These are phyloP conservation scores for Thraustotheca clavata DNA, from an alignment of 352 stramenopile species.

Conservation along the genomic window DNA sequence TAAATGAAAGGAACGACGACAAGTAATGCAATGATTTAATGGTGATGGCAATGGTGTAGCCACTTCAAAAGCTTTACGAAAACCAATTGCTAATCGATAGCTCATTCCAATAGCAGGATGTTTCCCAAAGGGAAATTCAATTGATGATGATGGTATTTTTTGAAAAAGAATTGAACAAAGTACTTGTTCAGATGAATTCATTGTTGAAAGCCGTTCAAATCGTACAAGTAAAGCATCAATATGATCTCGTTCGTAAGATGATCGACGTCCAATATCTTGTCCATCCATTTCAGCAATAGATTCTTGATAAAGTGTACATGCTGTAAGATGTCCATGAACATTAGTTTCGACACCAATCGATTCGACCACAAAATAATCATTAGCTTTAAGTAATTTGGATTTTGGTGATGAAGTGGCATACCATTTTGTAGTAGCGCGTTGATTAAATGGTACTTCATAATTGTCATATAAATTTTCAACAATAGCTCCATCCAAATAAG, in stretches of 20 bases:
- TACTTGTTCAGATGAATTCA: background rate
- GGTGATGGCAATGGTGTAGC: background rate
- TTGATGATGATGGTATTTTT: background rate
- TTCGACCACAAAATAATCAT: conserved; percentile 9
- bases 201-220: too few relatives aligned
- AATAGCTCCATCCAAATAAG: background rate
- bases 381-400: background rate
- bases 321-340: background rate
- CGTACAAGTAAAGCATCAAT: conserved; percentile 1
- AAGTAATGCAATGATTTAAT: background rate
- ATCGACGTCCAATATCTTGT: background rate
- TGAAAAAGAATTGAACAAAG: background rate
- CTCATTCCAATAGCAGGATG: background rate
- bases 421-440: conserved; percentile 14
- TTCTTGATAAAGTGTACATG: conserved; percentile 6
- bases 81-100: background rate
- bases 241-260: background rate
- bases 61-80: background rate
- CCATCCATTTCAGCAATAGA: conserved; percentile 10
- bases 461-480: background rate
- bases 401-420: background rate
- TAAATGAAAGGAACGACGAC: background rate
- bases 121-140: background rate
- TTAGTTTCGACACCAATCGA: conserved; percentile 3
- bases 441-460: background rate